phyloP scores from a whole-genome alignment of 2,329 filamentous ascomycete genomes.

The Verticillium klebahnii region DNA sequence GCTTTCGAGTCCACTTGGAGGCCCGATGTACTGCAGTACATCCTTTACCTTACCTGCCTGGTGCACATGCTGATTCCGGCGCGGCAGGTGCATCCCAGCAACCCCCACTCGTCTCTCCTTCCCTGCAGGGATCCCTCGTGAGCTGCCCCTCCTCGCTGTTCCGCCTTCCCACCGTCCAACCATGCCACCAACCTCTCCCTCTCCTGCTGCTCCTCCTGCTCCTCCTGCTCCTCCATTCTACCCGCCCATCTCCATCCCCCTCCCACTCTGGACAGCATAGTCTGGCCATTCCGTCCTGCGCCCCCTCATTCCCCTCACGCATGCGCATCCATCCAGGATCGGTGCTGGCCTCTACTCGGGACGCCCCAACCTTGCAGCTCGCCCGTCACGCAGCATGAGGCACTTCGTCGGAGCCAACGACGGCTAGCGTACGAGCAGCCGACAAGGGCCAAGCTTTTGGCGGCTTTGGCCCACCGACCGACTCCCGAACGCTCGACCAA shows the following conservation, averaged over 20 bases:
- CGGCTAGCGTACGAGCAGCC: neutral
- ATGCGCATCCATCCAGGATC: neutral
- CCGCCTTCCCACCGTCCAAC: neutral
- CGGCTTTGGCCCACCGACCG: neutral
- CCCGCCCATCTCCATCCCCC: neutral
- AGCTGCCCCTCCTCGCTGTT: neutral
- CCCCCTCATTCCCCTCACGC: neutral
- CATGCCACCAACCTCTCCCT: neutral
- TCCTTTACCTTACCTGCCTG: neutral
- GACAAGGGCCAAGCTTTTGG: neutral
- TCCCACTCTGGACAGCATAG: neutral
- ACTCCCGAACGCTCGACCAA: neutral
- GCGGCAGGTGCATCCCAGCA: neutral
- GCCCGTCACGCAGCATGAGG: neutral
- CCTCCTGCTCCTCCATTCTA: neutral
- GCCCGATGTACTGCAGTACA: neutral
- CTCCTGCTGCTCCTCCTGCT: too few species aligned
- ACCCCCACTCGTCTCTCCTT: neutral
- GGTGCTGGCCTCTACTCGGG: neutral
- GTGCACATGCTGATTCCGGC: neutral
- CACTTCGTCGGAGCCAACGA: neutral
- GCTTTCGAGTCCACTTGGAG: neutral
- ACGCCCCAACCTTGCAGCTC: neutral
- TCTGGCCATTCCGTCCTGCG: neutral
- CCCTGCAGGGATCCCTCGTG: neutral